These are phyloP conservation scores for Candida labiduridarum DNA, from an alignment of 1,139 yeast genomes.

Conservation along the genomic window DNA sequence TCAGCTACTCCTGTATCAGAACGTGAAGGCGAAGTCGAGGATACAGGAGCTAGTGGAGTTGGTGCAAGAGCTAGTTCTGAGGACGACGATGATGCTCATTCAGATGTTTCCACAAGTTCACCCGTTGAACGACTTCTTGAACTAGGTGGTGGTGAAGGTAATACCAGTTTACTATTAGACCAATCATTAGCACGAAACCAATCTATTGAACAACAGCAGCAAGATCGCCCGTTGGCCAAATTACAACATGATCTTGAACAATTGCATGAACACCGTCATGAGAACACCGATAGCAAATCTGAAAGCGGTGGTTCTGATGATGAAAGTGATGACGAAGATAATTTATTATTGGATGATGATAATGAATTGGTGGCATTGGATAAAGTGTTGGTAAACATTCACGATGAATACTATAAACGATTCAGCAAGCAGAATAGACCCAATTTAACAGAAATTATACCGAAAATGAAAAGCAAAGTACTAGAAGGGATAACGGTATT, in stretches of 20 bases:
- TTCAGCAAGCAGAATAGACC: conserved; percentile 46
- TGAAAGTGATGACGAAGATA: conserved; percentile 35
- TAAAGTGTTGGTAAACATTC: conserved; percentile 63
- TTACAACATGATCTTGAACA: conserved; percentile 75
- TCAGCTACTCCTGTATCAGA: conserved; percentile 15
- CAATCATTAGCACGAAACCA: conserved; percentile 61
- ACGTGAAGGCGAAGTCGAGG: conserved; percentile 14
- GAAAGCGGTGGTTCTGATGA: conserved; percentile 17
- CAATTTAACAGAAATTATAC: conserved; percentile 69
- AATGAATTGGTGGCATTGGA: conserved; percentile 70
- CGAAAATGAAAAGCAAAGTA: conserved; percentile 66
- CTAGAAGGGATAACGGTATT: conserved; percentile 71
- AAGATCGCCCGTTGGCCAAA: conserved; percentile 80
- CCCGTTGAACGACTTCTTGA: conserved; percentile 55
- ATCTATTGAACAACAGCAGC: conserved; percentile 66
- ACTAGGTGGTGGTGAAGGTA: conserved; percentile 52
- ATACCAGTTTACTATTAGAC: conserved; percentile 45
- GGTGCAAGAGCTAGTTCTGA: conserved; percentile 12
- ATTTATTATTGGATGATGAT: conserved; percentile 78
- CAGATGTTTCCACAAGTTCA: conserved; percentile 20
- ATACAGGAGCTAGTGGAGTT: background rate
- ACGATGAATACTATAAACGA: conserved; percentile 61
- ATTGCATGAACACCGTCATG: conserved; percentile 39
- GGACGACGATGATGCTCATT: conserved; percentile 8
- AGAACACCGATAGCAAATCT: conserved; percentile 13